These are phyloP conservation scores for Phytophthora pini DNA, from an alignment of 352 stramenopile genomes.

Conservation along the genomic window DNA sequence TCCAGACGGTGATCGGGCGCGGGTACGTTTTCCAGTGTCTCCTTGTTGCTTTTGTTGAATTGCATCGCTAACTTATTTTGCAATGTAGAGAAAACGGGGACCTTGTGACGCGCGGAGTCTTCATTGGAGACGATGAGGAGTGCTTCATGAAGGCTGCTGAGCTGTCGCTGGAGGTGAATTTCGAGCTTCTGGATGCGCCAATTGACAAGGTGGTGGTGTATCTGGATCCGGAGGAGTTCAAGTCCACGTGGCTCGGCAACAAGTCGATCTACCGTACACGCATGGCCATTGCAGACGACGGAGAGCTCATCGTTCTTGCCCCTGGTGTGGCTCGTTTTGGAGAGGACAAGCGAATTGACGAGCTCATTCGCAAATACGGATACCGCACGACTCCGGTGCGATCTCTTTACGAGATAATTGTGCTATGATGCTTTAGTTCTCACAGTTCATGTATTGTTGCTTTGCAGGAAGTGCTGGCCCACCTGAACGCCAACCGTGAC, in stretches of 20 bases:
- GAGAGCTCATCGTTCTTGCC: slow-evolving; percentile 95
- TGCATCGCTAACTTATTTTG: slow-evolving; percentile 9
- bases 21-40: slow-evolving; percentile 34
- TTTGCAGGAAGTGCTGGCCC: slow-evolving; percentile 89
- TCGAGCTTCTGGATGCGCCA: slow-evolving; percentile 92
- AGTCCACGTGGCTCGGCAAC: slow-evolving; percentile 98
- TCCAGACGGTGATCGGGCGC: slow-evolving; percentile 95
- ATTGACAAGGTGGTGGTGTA: slow-evolving; percentile 97
- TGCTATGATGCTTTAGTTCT: neutral
- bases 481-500: slow-evolving; percentile 92
- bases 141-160: slow-evolving; percentile 96
- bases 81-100: slow-evolving; percentile 49
- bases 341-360: slow-evolving; percentile 94
- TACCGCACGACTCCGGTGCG: slow-evolving; percentile 95
- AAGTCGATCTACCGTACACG: slow-evolving; percentile 98
- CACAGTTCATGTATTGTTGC: slow-evolving; percentile 5
- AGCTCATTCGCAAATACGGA: slow-evolving; percentile 96
- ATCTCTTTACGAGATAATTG: neutral
- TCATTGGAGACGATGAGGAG: slow-evolving; percentile 96
- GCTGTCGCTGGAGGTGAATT: slow-evolving; percentile 96
- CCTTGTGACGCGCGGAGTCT: slow-evolving; percentile 92
- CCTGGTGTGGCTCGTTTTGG: slow-evolving; percentile 95
- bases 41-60: neutral
- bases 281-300: slow-evolving; percentile 97
- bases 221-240: slow-evolving; percentile 96